phyloP scores from a whole-genome alignment of 1,139 yeast species.

The Saccharomyces hybrid region DNA sequence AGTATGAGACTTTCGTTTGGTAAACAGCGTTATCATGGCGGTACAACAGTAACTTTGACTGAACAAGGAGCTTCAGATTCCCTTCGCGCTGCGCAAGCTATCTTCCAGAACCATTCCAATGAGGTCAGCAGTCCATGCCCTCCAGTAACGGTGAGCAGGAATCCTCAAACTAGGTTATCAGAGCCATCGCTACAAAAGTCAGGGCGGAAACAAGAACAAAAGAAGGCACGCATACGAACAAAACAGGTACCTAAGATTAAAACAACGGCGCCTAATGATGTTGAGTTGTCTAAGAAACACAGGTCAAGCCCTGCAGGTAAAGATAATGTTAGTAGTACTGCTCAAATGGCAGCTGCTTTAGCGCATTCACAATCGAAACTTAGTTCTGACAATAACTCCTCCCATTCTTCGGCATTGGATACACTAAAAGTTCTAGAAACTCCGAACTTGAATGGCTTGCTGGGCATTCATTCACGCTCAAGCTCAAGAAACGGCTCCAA shows the following conservation, averaged over 20 bases:
- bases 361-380: neutral
- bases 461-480: neutral
- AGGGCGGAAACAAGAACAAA: neutral
- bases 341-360: conserved; percentile 1
- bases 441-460: neutral
- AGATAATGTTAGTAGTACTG: neutral
- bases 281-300: neutral
- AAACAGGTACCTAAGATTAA: neutral
- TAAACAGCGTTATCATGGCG: conserved; percentile 8
- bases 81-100: conserved; percentile 16
- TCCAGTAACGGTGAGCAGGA: conserved; percentile 2
- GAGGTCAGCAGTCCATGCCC: neutral
- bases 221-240: neutral
- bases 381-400: neutral
- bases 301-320: neutral
- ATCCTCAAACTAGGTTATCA: conserved; percentile 1
- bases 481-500: neutral
- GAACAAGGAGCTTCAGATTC: conserved; percentile 14
- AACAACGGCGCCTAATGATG: neutral
- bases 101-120: conserved; percentile 15
- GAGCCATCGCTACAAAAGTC: conserved; percentile 1
- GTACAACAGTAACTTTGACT: conserved; percentile 3
- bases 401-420: neutral
- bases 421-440: neutral
- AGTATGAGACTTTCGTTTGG: conserved; percentile 4